Conservation (phyloP, 2,329 filamentous ascomycete genomes). For the Xylaria sp. region DNA sequence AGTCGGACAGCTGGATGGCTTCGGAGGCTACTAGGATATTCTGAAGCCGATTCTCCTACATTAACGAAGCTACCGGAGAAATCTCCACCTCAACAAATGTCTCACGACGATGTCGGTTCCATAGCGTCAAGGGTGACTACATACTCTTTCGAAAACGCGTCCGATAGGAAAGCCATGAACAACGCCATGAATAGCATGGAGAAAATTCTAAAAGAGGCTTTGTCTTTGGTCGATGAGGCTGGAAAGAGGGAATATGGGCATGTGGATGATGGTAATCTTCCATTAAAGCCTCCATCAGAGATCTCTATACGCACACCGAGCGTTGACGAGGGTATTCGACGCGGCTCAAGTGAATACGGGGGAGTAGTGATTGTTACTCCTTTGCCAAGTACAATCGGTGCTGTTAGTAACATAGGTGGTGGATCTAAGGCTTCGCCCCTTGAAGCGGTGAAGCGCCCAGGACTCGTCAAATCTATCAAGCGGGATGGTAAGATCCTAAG, state of each 20-base stretch:
- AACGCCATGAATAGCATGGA: constrained; percentile 54
- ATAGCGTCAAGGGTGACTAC: constrained; percentile 41
- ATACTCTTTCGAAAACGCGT: constrained; percentile 43
- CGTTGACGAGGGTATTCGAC: constrained; percentile 36
- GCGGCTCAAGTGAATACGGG: constrained; percentile 35
- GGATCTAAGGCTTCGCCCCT: constrained; percentile 29
- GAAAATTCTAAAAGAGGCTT: constrained; percentile 58
- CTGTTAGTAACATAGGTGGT: constrained; percentile 28
- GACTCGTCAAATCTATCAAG: constrained; percentile 34
- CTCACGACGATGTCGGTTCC: constrained; percentile 32
- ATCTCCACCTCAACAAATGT: constrained; percentile 37
- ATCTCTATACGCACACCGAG: constrained; percentile 31
- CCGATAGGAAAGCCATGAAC: constrained; percentile 41
- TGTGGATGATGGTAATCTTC: constrained; percentile 40
- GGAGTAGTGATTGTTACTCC: constrained; percentile 2
- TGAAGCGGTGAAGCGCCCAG: constrained; percentile 23
- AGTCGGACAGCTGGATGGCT: constrained; percentile 44
- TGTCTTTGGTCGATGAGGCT: constrained; percentile 56
- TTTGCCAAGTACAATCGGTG: constrained; percentile 32
- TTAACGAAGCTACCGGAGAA: constrained; percentile 46
- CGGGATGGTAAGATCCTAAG: constrained; percentile 38
- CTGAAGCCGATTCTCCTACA: constrained; percentile 30
- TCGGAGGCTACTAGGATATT: constrained; percentile 43
- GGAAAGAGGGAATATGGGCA: constrained; percentile 48
- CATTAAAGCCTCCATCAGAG: constrained; percentile 33